A percentile compares a stretch with the other conserved stretches of the same genome.
phyloP scores from a whole-genome alignment of 2,329 filamentous ascomycete species.

The Aspergillus pseudoglaucus region DNA sequence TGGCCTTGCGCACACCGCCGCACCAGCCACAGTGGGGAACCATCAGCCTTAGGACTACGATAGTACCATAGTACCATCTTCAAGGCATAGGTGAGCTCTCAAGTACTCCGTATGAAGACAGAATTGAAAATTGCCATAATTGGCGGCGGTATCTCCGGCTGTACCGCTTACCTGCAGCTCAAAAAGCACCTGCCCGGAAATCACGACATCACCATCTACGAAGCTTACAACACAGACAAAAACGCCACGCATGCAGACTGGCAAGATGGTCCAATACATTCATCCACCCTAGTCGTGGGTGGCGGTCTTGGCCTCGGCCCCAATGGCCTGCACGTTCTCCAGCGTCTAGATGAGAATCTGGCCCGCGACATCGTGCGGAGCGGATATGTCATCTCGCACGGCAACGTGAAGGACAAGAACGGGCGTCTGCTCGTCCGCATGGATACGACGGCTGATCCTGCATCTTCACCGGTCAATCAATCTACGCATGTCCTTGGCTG shows the following conservation, averaged over 20 bases:
- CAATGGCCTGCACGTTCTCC: slow-evolving; percentile 36
- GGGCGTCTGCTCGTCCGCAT: slow-evolving; percentile 28
- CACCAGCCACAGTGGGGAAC: too few species aligned
- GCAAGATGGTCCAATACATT: slow-evolving; percentile 17
- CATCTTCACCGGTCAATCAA: slow-evolving; percentile 28
- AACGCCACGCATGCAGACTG: slow-evolving; percentile 15
- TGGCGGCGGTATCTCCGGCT: slow-evolving; percentile 39
- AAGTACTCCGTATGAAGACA: too few species aligned
- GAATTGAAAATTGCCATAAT: slow-evolving; percentile 39
- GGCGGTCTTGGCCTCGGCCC: slow-evolving; percentile 33
- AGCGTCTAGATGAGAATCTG: slow-evolving; percentile 30
- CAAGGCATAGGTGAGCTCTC: too few species aligned
- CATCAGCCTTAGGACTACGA: too few species aligned
- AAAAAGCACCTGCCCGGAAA: slow-evolving; percentile 32
- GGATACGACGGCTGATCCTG: slow-evolving; percentile 7
- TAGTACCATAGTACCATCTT: too few species aligned
- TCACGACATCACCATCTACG: slow-evolving; percentile 35
- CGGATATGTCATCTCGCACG: slow-evolving; percentile 29
- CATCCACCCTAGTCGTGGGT: slow-evolving; percentile 31
- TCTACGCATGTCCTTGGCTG: neutral
- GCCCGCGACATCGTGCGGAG: slow-evolving; percentile 24
- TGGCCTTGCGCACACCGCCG: too few species aligned
- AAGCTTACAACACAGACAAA: slow-evolving; percentile 31
- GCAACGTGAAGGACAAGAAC: slow-evolving; percentile 29
- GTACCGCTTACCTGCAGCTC: slow-evolving; percentile 33